Conservation (phyloP, 2,329 filamentous ascomycete species). For the Apiospora saccharicola region DNA sequence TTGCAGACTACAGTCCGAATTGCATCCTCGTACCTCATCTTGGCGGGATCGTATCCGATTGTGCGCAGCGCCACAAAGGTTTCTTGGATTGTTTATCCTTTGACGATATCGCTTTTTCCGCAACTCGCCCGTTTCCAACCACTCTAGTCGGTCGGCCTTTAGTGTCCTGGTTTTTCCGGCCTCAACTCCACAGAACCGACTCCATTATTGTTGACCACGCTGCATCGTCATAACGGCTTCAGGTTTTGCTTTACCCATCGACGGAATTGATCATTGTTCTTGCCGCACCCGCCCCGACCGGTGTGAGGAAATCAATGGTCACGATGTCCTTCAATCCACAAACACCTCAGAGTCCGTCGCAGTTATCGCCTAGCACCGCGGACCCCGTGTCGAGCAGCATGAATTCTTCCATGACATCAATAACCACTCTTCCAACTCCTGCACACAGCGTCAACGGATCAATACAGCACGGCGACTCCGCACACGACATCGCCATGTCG, state of each 20-base stretch:
- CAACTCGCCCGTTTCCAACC: conserved; percentile 18
- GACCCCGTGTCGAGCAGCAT: conserved; percentile 59
- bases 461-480: conserved; percentile 52
- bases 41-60: neutral
- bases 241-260: conserved; percentile 16
- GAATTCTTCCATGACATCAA: conserved; percentile 59
- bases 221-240: conserved; percentile 22
- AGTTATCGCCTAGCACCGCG: conserved; percentile 63
- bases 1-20: neutral
- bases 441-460: conserved; percentile 69
- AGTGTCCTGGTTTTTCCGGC: conserved; percentile 24
- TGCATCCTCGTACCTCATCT: neutral
- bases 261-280: conserved; percentile 6
- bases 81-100: conserved; percentile 22
- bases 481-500: conserved; percentile 52
- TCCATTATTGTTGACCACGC: conserved; percentile 19
- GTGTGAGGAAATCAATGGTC: conserved; percentile 44
- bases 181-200: conserved; percentile 22
- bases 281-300: conserved; percentile 25
- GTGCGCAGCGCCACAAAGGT: conserved; percentile 9
- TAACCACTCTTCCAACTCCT: conserved; percentile 66
- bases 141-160: conserved; percentile 24
- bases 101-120: conserved; percentile 21
- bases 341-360: conserved; percentile 72
- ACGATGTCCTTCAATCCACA: conserved; percentile 73